A percentile compares a stretch with the other conserved stretches of the same genome.
Conservation (phyloP, 208 protist species). For the Strigomonas oncopelti region DNA sequence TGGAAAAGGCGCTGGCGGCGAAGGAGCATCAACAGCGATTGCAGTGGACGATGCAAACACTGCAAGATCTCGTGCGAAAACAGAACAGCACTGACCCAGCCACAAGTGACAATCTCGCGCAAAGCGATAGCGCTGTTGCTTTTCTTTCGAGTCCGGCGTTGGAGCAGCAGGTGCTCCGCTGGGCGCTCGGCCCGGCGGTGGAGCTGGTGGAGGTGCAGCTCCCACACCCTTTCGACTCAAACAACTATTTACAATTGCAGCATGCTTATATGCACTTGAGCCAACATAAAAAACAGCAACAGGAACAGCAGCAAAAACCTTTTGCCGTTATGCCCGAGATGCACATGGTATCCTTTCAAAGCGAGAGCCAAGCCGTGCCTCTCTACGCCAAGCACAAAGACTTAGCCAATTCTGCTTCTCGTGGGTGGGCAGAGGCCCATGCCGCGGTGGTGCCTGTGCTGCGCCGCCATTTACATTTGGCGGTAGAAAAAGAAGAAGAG, state of each 20-base stretch:
- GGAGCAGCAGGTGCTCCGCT: slow-evolving; percentile 18
- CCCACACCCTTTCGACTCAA: slow-evolving; percentile 34
- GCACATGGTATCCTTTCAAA: neutral
- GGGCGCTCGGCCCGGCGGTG: slow-evolving; percentile 52
- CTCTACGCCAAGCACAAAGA: neutral
- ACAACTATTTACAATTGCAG: slow-evolving; percentile 21
- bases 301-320: neutral
- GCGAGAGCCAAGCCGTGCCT: neutral
- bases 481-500: neutral
- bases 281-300: neutral
- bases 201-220: slow-evolving; percentile 55
- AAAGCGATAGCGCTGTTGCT: no score
- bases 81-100: neutral
- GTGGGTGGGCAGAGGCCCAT: neutral
- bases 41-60: neutral
- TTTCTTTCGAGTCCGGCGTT: neutral
- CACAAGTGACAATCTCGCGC: neutral
- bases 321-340: neutral
- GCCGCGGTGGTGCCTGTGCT: neutral
- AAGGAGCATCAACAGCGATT: slow-evolving; percentile 6
- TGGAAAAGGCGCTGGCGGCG: neutral
- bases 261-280: neutral
- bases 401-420: no score
- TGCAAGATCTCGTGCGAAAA: neutral
- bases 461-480: neutral